Conservation (phyloP, 192 early-diverging fungal genomes). For the Pilaira anomala region DNA sequence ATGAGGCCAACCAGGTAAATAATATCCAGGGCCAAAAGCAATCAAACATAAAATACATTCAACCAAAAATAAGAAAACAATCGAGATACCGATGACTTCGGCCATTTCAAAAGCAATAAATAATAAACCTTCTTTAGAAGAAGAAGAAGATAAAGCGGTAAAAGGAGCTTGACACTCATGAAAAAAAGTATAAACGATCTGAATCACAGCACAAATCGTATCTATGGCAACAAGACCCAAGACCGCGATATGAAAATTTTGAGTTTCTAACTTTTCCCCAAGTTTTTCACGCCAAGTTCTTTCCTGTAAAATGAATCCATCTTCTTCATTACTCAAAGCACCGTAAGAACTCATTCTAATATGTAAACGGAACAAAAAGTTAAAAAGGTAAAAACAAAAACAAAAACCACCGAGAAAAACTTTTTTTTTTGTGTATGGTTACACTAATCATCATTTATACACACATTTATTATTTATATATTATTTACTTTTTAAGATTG, state of each 20-base stretch:
- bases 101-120: constrained; percentile 34
- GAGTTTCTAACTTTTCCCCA: constrained; percentile 27
- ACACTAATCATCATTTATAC: no score
- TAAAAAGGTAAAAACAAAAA: neutral
- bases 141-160: neutral
- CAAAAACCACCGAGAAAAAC: no score
- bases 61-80: constrained; percentile 48
- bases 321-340: neutral
- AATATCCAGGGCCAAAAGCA: constrained; percentile 48
- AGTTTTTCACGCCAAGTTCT: constrained; percentile 24
- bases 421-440: no score
- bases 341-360: constrained; percentile 1
- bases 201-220: constrained; percentile 22
- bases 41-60: constrained; percentile 45
- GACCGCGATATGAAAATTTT: constrained; percentile 22
- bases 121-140: neutral
- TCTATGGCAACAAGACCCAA: constrained; percentile 27
- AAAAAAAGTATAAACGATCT: constrained; percentile 35
- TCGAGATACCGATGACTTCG: constrained; percentile 34
- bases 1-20: constrained; percentile 34
- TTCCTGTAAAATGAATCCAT: neutral
- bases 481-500: constrained; percentile 1
- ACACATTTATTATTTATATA: no score
- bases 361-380: neutral
- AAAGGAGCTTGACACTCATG: constrained; percentile 24